Conservation (phyloP, 2,329 filamentous ascomycete genomes). For the Cercospora brassicicola region DNA sequence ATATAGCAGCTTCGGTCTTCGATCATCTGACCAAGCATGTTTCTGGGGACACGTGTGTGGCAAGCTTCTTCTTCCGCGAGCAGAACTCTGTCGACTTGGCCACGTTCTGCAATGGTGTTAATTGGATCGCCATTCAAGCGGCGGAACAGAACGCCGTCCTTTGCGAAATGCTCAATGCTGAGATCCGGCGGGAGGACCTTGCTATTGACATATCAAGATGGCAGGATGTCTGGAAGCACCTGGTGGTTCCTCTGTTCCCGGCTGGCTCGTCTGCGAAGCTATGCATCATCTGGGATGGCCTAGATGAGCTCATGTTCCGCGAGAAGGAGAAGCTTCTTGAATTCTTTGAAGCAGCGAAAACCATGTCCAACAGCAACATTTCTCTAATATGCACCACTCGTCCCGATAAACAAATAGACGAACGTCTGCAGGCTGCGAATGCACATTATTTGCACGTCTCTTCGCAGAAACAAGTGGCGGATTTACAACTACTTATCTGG, state of each 20-base stretch:
- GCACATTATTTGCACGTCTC: not conserved
- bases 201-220: not conserved
- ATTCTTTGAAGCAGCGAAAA: not conserved
- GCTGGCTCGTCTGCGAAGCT: constrained; percentile 1
- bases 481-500: constrained; percentile 5
- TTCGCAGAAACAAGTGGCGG: not conserved
- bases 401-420: not conserved
- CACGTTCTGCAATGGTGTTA: constrained; percentile 4
- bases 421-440: not conserved
- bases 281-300: constrained; percentile 10
- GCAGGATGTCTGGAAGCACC: constrained; percentile 8
- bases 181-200: constrained; percentile 10
- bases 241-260: constrained; percentile 3
- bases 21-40: constrained; percentile 1
- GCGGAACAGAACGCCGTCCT: constrained; percentile 1
- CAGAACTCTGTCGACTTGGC: constrained; percentile 1
- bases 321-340: constrained; percentile 4
- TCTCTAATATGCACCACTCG: constrained; percentile 8
- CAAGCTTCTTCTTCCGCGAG: constrained; percentile 12
- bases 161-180: constrained; percentile 9
- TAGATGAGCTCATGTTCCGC: constrained; percentile 2
- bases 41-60: not conserved
- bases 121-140: constrained; percentile 8
- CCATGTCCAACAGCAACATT: not conserved
- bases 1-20: constrained; percentile 2